phyloP scores from a whole-genome alignment of 2,329 filamentous ascomycete species.

The Escovopsis sp. region DNA sequence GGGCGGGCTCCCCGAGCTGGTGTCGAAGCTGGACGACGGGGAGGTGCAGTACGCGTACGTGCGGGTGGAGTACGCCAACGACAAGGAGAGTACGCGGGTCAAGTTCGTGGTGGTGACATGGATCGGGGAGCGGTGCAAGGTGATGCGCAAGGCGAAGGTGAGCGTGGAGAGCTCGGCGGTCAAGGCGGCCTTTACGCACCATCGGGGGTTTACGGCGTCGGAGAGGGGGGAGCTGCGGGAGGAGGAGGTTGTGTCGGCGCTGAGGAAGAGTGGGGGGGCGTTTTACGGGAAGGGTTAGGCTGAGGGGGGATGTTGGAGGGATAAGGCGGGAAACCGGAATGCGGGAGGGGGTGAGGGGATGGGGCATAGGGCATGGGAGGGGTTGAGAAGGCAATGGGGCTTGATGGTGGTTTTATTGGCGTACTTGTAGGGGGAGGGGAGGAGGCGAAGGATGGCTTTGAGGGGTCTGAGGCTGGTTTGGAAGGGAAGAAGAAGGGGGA shows the following conservation, averaged over 20 bases:
- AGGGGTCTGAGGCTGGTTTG: no score
- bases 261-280: slow-evolving; percentile 52
- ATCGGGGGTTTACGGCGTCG: slow-evolving; percentile 47
- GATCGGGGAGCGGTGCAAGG: slow-evolving; percentile 49
- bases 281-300: slow-evolving; percentile 51
- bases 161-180: slow-evolving; percentile 52
- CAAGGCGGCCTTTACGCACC: slow-evolving; percentile 46
- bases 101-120: slow-evolving; percentile 55
- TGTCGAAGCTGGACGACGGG: slow-evolving; percentile 36
- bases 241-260: slow-evolving; percentile 41
- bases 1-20: slow-evolving; percentile 45
- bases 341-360: background rate
- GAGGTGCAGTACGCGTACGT: slow-evolving; percentile 53
- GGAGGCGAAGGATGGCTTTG: no score
- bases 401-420: background rate
- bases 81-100: slow-evolving; percentile 50
- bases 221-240: slow-evolving; percentile 46
- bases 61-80: slow-evolving; percentile 54
- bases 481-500: no score
- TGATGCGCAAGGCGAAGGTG: slow-evolving; percentile 56
- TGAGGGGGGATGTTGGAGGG: background rate
- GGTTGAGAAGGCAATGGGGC: no score
- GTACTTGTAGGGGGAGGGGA: no score
- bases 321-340: background rate
- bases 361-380: slow-evolving; percentile 1